Base-by-base conservation (phyloP, 2,329 filamentous ascomycete species). In the Verticillium isaacii region DNA sequence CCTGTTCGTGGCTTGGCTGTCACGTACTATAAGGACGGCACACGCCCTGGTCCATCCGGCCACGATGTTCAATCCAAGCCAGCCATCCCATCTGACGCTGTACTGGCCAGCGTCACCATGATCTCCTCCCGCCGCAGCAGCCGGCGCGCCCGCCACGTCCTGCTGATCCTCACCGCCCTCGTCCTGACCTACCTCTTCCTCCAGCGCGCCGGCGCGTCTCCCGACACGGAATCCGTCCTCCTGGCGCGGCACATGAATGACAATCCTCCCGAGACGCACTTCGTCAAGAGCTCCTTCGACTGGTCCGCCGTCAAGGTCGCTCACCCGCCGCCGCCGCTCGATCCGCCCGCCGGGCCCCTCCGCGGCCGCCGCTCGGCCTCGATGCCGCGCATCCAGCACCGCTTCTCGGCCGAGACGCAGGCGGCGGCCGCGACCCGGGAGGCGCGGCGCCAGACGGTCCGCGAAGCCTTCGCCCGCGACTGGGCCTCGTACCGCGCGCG, bases 401-500 rank as follows among this genome's bases (percentile, higher is more conserved):
- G 9, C 17, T 78, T 76, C 60, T 59, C 23, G 11, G 54, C 65
- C 52, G 71, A 68, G 64, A 63, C 70, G 5, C 36, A 62, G 3
- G 59, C 61, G n/a, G 69, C 66, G 11, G 66, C 65, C 19, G 59
- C 61, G 8, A 32, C 67, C 19, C 71, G 75, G 5, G 68, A 74
- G 37, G 65, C 63, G 1, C 71, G 77, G 11, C 74, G 73, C 1
- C 76, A 61, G 80, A 85, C 68, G 84, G 54, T 56, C 54, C 54
- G 54, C 23, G 25, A 71, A 41, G 69, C 67, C 55, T 77, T 77
- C 60, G 58, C 69, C 6, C 71, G 72, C 62, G 67, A 71, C 14
- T 82, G 78, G 78, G 66, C 67, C 12, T 75, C 74, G 54, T 82
- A 82, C 65, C 79, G 73, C 60, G 66, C 69, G 11, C 68, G 76